phyloP scores from a whole-genome alignment of 768 basidiomycete genomes.

The Phylloporus scabripes region DNA sequence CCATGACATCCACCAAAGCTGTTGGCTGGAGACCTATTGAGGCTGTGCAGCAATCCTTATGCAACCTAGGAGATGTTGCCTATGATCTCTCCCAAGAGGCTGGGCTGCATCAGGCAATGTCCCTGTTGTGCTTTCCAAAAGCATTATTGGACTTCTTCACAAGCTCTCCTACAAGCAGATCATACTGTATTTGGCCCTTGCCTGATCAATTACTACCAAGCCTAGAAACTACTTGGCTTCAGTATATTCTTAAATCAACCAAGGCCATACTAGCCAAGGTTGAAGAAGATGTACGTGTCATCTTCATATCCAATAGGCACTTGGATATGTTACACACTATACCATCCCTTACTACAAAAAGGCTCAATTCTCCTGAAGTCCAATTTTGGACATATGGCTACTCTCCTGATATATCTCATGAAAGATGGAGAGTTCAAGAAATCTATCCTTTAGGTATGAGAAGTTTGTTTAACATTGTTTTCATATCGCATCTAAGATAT shows the following conservation, averaged over 20 bases:
- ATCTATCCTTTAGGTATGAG: slow-evolving; percentile 63
- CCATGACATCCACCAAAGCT: slow-evolving; percentile 4
- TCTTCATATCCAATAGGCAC: slow-evolving; percentile 66
- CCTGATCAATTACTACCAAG: slow-evolving; percentile 26
- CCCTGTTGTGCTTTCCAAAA: slow-evolving; percentile 44
- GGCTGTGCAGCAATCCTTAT: slow-evolving; percentile 5
- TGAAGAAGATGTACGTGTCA: slow-evolving; percentile 39
- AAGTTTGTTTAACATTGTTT: background rate
- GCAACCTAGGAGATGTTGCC: background rate
- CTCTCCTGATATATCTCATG: slow-evolving; percentile 45
- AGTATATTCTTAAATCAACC: slow-evolving; percentile 40
- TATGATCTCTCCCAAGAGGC: slow-evolving; percentile 8
- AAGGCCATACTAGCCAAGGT: slow-evolving; percentile 35
- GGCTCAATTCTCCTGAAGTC: slow-evolving; percentile 39
- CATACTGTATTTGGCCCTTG: slow-evolving; percentile 47
- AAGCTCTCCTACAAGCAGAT: slow-evolving; percentile 27
- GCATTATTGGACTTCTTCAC: slow-evolving; percentile 44
- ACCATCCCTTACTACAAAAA: slow-evolving; percentile 44
- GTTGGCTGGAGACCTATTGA: slow-evolving; percentile 15
- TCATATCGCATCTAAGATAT: background rate
- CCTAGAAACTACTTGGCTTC: slow-evolving; percentile 42
- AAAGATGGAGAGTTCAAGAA: slow-evolving; percentile 57
- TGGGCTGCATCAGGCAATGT: slow-evolving; percentile 22
- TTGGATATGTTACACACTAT: slow-evolving; percentile 45
- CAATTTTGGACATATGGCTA: slow-evolving; percentile 69